Evolutionary conservation across 176 grass and related monocot species (phyloP).

Genomic region (Musa troglodytarum): DNA sequence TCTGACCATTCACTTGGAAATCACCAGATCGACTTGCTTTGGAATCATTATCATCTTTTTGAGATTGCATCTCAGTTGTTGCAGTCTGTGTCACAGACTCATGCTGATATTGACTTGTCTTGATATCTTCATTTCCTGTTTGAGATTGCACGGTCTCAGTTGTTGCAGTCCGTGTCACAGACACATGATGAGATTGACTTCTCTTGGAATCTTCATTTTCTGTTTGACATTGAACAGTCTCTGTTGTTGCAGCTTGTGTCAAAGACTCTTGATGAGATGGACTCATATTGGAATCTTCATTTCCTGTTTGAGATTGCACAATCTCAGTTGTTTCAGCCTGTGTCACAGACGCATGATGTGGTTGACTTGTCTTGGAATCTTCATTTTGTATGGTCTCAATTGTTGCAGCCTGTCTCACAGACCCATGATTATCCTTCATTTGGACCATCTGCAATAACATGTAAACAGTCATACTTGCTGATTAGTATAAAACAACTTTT

Average conservation of each 20-base stretch:
- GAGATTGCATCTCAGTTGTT: no score
- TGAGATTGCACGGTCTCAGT: neutral
- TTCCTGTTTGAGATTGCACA: slow-evolving; percentile 4
- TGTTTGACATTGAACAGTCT: slow-evolving; percentile 3
- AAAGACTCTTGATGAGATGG: slow-evolving; percentile 34
- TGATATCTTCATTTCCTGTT: neutral
- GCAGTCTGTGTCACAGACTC: no score
- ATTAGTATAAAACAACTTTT: neutral
- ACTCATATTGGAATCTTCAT: slow-evolving; percentile 1
- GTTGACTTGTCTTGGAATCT: neutral
- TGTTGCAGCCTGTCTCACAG: slow-evolving; percentile 13
- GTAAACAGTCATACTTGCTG: slow-evolving; percentile 15
- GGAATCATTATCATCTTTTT: neutral
- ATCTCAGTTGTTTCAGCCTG: neutral
- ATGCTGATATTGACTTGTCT: neutral
- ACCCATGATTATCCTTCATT: slow-evolving; percentile 50
- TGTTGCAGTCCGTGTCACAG: neutral
- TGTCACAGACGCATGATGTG: neutral
- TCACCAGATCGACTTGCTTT: slow-evolving; percentile 32
- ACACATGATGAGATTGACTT: slow-evolving; percentile 1
- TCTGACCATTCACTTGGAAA: slow-evolving; percentile 40
- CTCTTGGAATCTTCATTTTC: neutral
- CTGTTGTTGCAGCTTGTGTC: slow-evolving; percentile 25
- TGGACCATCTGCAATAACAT: slow-evolving; percentile 50
- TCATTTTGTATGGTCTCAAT: slow-evolving; percentile 4